These are phyloP conservation scores for Delphinella strobiligena DNA, from an alignment of 2,329 filamentous ascomycete genomes.

Conservation along the genomic window DNA sequence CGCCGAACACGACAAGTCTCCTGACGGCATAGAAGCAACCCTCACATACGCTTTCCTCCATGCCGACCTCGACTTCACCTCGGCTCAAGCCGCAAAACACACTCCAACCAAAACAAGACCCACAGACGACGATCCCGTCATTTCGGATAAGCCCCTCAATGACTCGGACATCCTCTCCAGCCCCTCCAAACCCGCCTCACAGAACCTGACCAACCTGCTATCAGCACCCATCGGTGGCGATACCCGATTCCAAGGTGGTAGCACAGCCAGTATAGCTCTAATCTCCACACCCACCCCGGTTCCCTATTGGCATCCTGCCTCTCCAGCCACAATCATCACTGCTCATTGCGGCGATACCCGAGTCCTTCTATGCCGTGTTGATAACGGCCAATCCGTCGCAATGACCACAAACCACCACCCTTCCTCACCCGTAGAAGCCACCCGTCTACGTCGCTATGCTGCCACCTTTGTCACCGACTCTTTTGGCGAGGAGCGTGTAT, in stretches of 20 bases:
- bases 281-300: slow-evolving; percentile 85
- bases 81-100: slow-evolving; percentile 72
- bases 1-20: slow-evolving; percentile 14
- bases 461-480: slow-evolving; percentile 85
- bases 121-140: slow-evolving; percentile 48
- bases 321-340: slow-evolving; percentile 70
- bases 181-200: slow-evolving; percentile 34
- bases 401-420: slow-evolving; percentile 89
- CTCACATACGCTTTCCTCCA: slow-evolving; percentile 88
- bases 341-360: slow-evolving; percentile 92
- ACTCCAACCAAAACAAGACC: slow-evolving; percentile 19
- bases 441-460: slow-evolving; percentile 73
- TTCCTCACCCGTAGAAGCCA: slow-evolving; percentile 70
- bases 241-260: slow-evolving; percentile 81
- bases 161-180: slow-evolving; percentile 69
- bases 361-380: slow-evolving; percentile 77
- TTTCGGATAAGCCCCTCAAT: slow-evolving; percentile 69
- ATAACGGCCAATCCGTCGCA: slow-evolving; percentile 66
- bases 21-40: slow-evolving; percentile 57
- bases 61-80: slow-evolving; percentile 87
- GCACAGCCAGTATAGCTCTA: slow-evolving; percentile 78
- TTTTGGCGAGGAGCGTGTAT: slow-evolving; percentile 93
- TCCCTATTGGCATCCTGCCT: slow-evolving; percentile 89
- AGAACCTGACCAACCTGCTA: slow-evolving; percentile 28
- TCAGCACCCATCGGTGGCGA: slow-evolving; percentile 55